Evolutionary conservation across 2,329 filamentous ascomycete species (phyloP), one percentile per base, ranked within the genome.

Genomic region (Alternaria longipes): DNA sequence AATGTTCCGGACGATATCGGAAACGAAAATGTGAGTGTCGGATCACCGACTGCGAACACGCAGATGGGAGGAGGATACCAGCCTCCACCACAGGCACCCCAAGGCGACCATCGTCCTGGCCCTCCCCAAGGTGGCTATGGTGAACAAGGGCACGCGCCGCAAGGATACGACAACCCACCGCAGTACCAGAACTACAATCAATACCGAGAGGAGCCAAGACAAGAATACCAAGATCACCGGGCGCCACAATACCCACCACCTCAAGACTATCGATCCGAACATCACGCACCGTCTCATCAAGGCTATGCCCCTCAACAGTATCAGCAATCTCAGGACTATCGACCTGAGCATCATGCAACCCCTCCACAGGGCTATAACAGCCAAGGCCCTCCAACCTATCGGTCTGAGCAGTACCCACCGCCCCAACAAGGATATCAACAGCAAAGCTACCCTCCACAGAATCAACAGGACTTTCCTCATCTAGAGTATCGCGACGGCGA

Each of bases 1-100:
- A 62, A 60, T 5, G 71, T 74, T 0, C 71, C 70, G 22, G 72
- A 74, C 42, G 72, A 74, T 20, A 74, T 74, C 46, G 72, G 72
- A 26, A 73, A 74, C 44, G 72, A 74, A 32, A 66, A 67, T 51
- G 72, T 74, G 18, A 74, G 71, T 41, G 72, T 74, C 5, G 72
- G 71, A 22, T 45, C 63, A 18, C 72, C 72, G 8, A 63, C 54
- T 18, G 41, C 62, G 38, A 59, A 49, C 24, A 56, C 57, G 12
- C 20, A 51, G 9, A 53, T 64, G 14, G 63, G 68, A 28, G 64
- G 66, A 45, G 62, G 57, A 8, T 60, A 66, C 30, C 45, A 54
- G 45, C 30, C 60, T 28, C 24, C 55, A 9, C 63, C 60, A n/a
- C 62, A 53, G 30, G 36, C 58, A 9, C 54, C 61, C 32, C 63